Conservation (phyloP, 2,329 filamentous ascomycete species). For the Colletotrichum sp. region DNA sequence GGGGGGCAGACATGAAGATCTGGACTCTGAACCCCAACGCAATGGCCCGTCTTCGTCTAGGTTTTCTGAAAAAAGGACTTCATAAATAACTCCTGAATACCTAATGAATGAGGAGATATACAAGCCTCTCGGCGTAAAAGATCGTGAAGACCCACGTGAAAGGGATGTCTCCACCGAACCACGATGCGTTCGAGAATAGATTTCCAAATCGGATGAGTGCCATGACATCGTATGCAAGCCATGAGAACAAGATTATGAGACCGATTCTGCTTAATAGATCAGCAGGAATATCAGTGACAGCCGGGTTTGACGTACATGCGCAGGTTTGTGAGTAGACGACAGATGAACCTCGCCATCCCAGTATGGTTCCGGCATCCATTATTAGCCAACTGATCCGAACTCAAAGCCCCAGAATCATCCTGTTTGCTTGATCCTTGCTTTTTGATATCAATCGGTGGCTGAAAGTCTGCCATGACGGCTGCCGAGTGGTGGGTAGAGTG, state of each 20-base stretch:
- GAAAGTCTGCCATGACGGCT: not conserved
- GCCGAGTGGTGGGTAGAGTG: not conserved
- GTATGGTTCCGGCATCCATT: not conserved
- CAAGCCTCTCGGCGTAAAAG: not conserved
- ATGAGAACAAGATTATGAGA: not conserved
- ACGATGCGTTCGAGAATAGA: not conserved
- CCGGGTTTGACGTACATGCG: not conserved
- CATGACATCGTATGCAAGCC: not conserved
- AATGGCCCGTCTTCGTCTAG: no score
- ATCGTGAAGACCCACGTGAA: not conserved
- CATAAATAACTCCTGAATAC: no score
- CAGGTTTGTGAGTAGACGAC: not conserved
- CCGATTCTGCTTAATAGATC: not conserved
- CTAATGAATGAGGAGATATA: not conserved
- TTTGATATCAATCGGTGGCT: not conserved
- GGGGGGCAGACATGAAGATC: no score
- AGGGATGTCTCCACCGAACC: not conserved
- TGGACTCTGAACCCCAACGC: no score
- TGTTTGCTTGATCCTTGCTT: not conserved
- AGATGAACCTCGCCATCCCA: not conserved
- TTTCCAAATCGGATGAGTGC: accelerated
- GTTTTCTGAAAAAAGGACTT: no score
- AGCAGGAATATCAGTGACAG: not conserved
- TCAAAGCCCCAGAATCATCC: not conserved
- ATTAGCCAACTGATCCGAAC: not conserved